These are phyloP conservation scores for Venturiaceae sp. DNA, from an alignment of 2,329 filamentous ascomycete genomes.

Conservation along the genomic window DNA sequence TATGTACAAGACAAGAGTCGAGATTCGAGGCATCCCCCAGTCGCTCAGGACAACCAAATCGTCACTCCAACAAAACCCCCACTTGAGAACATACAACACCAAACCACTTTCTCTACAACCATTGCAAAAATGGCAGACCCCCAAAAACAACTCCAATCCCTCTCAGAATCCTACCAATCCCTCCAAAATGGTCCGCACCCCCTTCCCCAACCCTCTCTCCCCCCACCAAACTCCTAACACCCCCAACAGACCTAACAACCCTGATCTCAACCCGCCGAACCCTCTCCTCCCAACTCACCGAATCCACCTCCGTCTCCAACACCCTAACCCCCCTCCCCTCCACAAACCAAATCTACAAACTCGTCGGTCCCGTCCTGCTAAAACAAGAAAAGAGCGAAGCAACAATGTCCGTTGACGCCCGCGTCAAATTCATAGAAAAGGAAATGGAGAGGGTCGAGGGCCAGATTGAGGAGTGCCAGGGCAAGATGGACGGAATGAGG, in stretches of 20 bases:
- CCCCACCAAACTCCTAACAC: conserved; percentile 49
- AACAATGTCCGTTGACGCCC: conserved; percentile 78
- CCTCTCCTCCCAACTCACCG: conserved; percentile 87
- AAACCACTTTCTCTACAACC: neutral
- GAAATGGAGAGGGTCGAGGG: conserved; percentile 73
- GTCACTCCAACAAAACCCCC: neutral
- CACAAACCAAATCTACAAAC: conserved; percentile 88
- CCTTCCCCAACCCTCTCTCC: conserved; percentile 81
- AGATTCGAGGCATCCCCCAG: no score
- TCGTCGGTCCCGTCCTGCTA: conserved; percentile 81
- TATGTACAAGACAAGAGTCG: no score
- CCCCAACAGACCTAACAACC: conserved; percentile 61
- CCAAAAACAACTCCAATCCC: conserved; percentile 68
- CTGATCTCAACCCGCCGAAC: conserved; percentile 74
- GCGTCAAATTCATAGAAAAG: conserved; percentile 84
- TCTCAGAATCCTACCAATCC: conserved; percentile 81
- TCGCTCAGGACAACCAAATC: no score
- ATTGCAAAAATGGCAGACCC: conserved; percentile 51
- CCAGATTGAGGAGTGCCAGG: conserved; percentile 48
- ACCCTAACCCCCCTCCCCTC: conserved; percentile 49
- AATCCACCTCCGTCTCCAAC: conserved; percentile 65
- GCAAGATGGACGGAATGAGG: conserved; percentile 5
- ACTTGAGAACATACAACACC: neutral
- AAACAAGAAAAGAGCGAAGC: conserved; percentile 93
- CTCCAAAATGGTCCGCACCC: conserved; percentile 71